Evolutionary conservation across 2,329 filamentous ascomycete species (phyloP), one percentile per base, ranked within the genome.

Genomic region (Drechslera avenae): DNA sequence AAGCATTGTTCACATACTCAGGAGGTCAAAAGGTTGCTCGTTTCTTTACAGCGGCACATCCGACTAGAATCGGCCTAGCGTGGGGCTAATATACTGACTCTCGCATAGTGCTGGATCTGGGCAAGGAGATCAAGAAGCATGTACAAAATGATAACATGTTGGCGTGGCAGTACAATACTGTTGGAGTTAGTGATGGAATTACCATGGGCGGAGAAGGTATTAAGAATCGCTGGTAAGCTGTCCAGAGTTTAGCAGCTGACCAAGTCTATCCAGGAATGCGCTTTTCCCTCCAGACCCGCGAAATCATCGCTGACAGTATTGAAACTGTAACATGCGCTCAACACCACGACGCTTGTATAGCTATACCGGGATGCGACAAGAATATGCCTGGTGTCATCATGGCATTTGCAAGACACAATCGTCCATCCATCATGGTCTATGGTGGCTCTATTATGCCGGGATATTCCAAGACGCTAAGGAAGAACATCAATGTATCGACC

Each of bases 351-450:
- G 93, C 91, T 51, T 95, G 92, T 73, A 92, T 97, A 71, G 86
- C 90, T 23, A 93, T 97, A 62, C 91, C 93, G 0, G 92, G 92
- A 9, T 97, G 92, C 73, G 92, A 97, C 78, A 97, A 97, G 83
- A 97, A 97, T 74, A 97, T 97, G 93, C 92, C 92, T 0, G 92
- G 92, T 57, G 88, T 90, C 13, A 81, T 94, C 57, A 96, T 96
- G 87, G 91, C 89, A 0, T 91, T 94, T 68, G 90, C 90, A 12
- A 84, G 93, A 50, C 90, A 95, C 76, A 97, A 97, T 75, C 84
- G 93, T 8, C 93, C 93, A 3, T 94, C 91, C 39, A 79, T 97
- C 69, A 96, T 97, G 91, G 88, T 97, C 52, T 97, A 97, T 72
- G 93, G 93, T 42, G 93, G 93, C 32, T 90, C 90, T 13, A 97